Evolutionary conservation across 2,329 filamentous ascomycete species (phyloP), one percentile per base, ranked within the genome.

Genomic region (Xylariaceae sp.): DNA sequence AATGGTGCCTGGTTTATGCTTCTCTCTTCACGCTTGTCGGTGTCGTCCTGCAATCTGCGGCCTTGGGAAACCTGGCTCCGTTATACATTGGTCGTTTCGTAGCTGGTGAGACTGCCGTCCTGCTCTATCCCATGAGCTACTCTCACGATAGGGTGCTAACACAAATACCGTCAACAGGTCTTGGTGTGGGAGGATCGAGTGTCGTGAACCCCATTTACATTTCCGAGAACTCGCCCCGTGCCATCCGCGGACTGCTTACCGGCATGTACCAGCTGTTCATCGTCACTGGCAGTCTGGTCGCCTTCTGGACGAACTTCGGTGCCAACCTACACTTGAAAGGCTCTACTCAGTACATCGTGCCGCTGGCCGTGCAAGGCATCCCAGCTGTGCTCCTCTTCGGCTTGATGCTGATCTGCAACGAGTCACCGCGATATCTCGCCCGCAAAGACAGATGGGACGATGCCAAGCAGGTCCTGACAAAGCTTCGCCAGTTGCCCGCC

Each of bases 391-490:
- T 85, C 29, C 75, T 87, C 2, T 76, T 84, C 57, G 50, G 72
- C 42, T 76, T 80, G 62, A 87, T 87, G 80, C 65, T 80, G 2
- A 69, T 86, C 46, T 84, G 81, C 73, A 79, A 81, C 63, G 84
- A 87, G 63, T 85, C 80, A 0, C 83, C 83, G 3, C 76, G 84
- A 46, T 87, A 80, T 74, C 75, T 86, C 2, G 84, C 83, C 26
- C 82, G 82, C 55, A 76, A 80, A 64, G 83, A 86, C 64, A 75
- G 77, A 44, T 86, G 83, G 82, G 84, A 87, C 59, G 76, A 84
- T 53, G 80, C 84, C 11, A 79, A 77, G 44, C 54, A 50, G 0
- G 76, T 80, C 1, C 75, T 88, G 12, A 71, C 76, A 9, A 74
- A 72, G 44, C 76, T 87, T 43, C 79, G 85, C 40, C 73, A 79